Evolutionary conservation across 176 grass and related monocot genomes (phyloP).

Genomic region (Carex kokanica): DNA sequence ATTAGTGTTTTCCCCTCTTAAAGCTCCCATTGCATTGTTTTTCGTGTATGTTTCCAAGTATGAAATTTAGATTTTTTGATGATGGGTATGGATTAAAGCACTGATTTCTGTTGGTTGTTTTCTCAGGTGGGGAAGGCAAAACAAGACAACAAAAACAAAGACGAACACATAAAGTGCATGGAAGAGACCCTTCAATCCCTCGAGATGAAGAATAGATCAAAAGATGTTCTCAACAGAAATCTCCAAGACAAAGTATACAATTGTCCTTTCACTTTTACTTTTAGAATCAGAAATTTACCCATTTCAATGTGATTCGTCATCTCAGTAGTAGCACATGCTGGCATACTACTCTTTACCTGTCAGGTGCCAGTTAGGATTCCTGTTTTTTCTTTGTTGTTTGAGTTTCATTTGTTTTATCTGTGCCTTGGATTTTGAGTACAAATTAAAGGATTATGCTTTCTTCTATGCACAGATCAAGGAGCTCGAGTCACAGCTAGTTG

Average conservation of each 20-base stretch:
- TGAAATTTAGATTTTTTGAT: background rate
- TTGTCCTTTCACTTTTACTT: background rate
- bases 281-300: background rate
- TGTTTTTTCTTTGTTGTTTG: background rate
- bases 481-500: slow-evolving; percentile 76
- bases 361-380: background rate
- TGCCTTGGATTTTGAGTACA: background rate
- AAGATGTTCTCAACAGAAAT: slow-evolving; percentile 62
- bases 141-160: slow-evolving; percentile 73
- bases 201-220: slow-evolving; percentile 75
- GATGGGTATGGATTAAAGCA: background rate
- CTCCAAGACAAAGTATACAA: slow-evolving; percentile 80
- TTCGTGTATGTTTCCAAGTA: background rate
- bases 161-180: slow-evolving; percentile 77
- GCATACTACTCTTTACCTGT: background rate
- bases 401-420: background rate
- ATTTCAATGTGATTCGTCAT: background rate
- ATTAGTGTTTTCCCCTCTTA: background rate
- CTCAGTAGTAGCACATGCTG: background rate
- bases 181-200: slow-evolving; percentile 71
- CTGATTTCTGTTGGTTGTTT: slow-evolving; percentile 3
- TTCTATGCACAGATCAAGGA: slow-evolving; percentile 67
- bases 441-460: background rate
- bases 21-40: background rate
- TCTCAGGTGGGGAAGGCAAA: slow-evolving; percentile 81